Conservation (phyloP, 495 filamentous ascomycete genomes). For the Neurospora terricola region DNA sequence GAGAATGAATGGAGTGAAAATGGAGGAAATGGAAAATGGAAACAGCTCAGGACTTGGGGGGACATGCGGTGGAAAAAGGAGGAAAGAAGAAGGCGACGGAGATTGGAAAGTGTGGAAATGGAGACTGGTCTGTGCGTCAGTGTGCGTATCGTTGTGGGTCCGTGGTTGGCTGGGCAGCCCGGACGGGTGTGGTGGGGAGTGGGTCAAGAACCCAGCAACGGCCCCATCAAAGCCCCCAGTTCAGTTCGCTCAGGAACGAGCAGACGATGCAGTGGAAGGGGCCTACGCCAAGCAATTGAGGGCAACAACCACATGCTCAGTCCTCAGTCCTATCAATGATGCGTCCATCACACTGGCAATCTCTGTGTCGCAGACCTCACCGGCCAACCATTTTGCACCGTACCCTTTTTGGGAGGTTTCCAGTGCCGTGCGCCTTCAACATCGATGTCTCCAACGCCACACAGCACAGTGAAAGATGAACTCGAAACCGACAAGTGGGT, state of each 20-base stretch:
- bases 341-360: background rate
- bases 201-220: background rate
- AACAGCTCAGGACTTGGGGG: background rate
- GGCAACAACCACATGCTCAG: background rate
- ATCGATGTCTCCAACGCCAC: background rate
- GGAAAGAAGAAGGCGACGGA: background rate
- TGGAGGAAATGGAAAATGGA: background rate
- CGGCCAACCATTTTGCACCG: background rate
- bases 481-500: background rate
- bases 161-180: background rate
- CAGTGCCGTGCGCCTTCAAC: background rate
- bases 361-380: background rate
- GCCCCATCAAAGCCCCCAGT: background rate
- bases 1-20: background rate
- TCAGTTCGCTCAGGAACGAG: background rate
- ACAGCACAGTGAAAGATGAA: background rate
- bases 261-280: background rate
- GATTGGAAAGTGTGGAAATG: background rate
- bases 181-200: background rate
- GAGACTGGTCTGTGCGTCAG: background rate
- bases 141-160: background rate
- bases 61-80: background rate
- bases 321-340: background rate
- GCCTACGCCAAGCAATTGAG: background rate
- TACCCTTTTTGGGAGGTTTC: background rate